phyloP scores from a whole-genome alignment of 179 eudicot species.

The Vitellaria paradoxa region DNA sequence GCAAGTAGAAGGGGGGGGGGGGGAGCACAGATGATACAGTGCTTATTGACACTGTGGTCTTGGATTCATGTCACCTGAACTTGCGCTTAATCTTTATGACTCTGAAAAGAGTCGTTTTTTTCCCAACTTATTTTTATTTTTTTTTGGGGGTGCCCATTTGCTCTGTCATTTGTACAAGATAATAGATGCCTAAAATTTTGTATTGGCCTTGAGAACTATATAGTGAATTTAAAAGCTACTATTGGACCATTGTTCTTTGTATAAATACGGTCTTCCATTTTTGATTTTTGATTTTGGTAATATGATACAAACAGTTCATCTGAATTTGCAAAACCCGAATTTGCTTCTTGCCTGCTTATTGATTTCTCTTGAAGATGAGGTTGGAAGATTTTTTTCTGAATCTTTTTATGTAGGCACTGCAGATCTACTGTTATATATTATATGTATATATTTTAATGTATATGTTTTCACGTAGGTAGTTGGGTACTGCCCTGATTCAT shows the following conservation, averaged over 20 bases:
- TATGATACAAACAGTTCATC: neutral
- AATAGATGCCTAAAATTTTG: conserved; percentile 1
- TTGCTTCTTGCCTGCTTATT: too few relatives aligned
- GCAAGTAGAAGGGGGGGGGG: neutral
- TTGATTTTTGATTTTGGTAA: too few relatives aligned
- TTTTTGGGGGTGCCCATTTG: neutral
- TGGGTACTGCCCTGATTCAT: too few relatives aligned
- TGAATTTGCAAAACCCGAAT: neutral
- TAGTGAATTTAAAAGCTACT: neutral
- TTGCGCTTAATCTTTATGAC: neutral
- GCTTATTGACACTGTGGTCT: neutral
- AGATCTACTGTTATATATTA: too few relatives aligned
- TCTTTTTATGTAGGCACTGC: too few relatives aligned
- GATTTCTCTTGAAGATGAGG: too few relatives aligned
- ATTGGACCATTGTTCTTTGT: conserved; percentile 3
- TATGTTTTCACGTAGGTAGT: too few relatives aligned
- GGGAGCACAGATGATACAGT: neutral
- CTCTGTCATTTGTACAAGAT: conserved; percentile 1
- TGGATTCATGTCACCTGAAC: neutral
- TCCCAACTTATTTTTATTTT: neutral
- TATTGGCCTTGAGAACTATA: neutral
- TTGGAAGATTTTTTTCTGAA: too few relatives aligned
- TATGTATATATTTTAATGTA: too few relatives aligned
- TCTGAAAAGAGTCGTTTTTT: conserved; percentile 1
- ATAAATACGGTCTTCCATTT: neutral